Conservation (phyloP, 805 yeast genomes). For the Spathaspora gorwiae region DNA sequence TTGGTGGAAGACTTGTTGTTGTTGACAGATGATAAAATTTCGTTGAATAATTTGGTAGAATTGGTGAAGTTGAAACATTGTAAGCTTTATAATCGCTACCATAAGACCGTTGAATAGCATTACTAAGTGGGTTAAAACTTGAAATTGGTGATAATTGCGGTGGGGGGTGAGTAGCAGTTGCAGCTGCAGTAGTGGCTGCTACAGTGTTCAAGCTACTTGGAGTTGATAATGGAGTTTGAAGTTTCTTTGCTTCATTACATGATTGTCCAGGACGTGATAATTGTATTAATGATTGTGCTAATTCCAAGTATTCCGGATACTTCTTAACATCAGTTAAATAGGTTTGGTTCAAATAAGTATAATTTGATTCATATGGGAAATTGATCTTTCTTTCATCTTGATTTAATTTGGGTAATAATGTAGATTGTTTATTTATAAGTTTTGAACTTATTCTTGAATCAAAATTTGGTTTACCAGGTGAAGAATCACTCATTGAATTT, state of each 20-base stretch:
- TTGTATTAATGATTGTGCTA: constrained; percentile 39
- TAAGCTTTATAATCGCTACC: background rate
- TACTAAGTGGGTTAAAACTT: background rate
- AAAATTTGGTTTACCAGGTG: constrained; percentile 27
- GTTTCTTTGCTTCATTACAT: constrained; percentile 1
- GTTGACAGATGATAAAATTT: background rate
- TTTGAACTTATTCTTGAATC: constrained; percentile 34
- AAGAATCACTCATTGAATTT: background rate
- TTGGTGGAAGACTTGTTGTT: background rate
- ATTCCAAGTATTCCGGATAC: constrained; percentile 46
- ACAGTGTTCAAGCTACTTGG: background rate
- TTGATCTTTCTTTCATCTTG: constrained; percentile 34
- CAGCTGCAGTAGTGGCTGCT: background rate
- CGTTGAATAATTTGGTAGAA: background rate
- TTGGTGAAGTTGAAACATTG: background rate
- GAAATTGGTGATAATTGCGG: background rate
- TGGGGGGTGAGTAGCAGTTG: background rate
- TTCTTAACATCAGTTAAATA: constrained; percentile 46
- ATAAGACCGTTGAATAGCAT: background rate
- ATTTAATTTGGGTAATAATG: constrained; percentile 12
- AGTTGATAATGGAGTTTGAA: background rate
- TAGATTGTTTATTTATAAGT: constrained; percentile 7
- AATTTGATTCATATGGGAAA: constrained; percentile 52
- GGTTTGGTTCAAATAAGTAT: constrained; percentile 45
- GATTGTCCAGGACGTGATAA: constrained; percentile 19